These are phyloP conservation scores for Pyrus communis DNA, from an alignment of 306 rosid species.

Conservation along the genomic window DNA sequence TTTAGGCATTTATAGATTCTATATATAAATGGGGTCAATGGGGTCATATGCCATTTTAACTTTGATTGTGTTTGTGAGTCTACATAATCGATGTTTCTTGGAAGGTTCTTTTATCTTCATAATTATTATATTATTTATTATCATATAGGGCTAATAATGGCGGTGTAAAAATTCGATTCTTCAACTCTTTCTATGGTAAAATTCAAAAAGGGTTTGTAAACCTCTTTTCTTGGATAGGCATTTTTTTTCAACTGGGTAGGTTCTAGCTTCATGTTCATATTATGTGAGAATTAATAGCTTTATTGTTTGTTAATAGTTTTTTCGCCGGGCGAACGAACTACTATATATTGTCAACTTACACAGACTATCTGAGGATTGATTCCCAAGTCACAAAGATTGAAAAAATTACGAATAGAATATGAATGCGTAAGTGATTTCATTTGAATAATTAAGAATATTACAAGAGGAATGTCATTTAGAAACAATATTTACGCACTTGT, in stretches of 20 bases:
- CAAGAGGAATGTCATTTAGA: not conserved
- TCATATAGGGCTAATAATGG: not conserved
- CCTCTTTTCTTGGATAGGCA: conserved; percentile 12
- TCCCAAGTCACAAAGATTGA: conserved; percentile 9
- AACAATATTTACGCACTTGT: not conserved
- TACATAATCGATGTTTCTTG: conserved; percentile 11
- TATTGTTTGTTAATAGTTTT: not conserved
- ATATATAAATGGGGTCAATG: not conserved
- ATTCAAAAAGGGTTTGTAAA: conserved; percentile 1
- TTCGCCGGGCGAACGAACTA: not conserved
- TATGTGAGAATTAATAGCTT: conserved; percentile 17
- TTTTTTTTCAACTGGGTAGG: not conserved
- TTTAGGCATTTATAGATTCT: conserved; percentile 1
- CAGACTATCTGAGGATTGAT: conserved; percentile 7
- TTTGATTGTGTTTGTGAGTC: not conserved
- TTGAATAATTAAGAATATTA: conserved; percentile 1
- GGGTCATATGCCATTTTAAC: not conserved
- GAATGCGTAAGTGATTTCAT: not conserved
- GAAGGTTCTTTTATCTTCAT: conserved; percentile 21
- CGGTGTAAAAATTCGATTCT: conserved; percentile 50
- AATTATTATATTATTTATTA: not conserved
- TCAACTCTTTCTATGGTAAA: conserved; percentile 27
- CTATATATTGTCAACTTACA: conserved; percentile 5
- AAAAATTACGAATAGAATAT: conserved; percentile 3
- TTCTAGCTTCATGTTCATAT: conserved; percentile 4